Evolutionary conservation across 2,329 filamentous ascomycete species (phyloP).

Genomic region (Aschersonia sp.): DNA sequence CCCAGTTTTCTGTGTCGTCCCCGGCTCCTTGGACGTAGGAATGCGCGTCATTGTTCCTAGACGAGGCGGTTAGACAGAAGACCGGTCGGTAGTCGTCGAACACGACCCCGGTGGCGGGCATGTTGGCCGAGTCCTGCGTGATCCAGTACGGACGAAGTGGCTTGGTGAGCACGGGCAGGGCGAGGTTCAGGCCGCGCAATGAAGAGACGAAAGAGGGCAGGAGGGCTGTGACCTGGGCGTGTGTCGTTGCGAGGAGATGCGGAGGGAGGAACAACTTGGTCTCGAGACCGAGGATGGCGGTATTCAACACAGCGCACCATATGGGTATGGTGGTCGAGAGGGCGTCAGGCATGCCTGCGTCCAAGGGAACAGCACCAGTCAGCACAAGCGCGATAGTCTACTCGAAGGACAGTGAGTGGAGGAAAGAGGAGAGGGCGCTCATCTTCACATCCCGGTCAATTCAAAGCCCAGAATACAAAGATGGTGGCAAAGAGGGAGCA

Average conservation of each 20-base stretch:
- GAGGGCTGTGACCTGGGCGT: slow-evolving; percentile 58
- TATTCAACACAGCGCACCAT: slow-evolving; percentile 83
- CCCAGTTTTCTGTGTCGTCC: slow-evolving; percentile 93
- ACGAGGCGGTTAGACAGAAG: slow-evolving; percentile 75
- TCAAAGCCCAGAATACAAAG: no score
- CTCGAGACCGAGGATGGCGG: slow-evolving; percentile 42
- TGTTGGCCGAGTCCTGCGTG: slow-evolving; percentile 47
- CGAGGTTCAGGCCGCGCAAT: slow-evolving; percentile 40
- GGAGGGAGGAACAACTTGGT: slow-evolving; percentile 54
- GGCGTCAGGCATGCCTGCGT: slow-evolving; percentile 74
- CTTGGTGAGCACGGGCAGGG: slow-evolving; percentile 45
- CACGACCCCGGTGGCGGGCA: slow-evolving; percentile 11
- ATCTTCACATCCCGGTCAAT: no score
- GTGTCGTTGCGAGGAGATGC: slow-evolving; percentile 55
- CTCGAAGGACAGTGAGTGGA: no score
- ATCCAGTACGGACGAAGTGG: slow-evolving; percentile 72
- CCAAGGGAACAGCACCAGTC: no score
- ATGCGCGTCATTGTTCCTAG: slow-evolving; percentile 52
- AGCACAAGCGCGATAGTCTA: no score
- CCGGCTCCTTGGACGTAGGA: slow-evolving; percentile 88
- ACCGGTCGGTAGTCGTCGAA: slow-evolving; percentile 54
- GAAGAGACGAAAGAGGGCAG: slow-evolving; percentile 40
- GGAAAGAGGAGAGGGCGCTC: no score
- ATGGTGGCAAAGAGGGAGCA: neutral
- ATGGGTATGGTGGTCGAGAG: slow-evolving; percentile 87